Percentiles rank a stretch among this genome's conserved stretches.
Conservation (phyloP, 2,329 filamentous ascomycete species). For the Pseudonectria buxi region DNA sequence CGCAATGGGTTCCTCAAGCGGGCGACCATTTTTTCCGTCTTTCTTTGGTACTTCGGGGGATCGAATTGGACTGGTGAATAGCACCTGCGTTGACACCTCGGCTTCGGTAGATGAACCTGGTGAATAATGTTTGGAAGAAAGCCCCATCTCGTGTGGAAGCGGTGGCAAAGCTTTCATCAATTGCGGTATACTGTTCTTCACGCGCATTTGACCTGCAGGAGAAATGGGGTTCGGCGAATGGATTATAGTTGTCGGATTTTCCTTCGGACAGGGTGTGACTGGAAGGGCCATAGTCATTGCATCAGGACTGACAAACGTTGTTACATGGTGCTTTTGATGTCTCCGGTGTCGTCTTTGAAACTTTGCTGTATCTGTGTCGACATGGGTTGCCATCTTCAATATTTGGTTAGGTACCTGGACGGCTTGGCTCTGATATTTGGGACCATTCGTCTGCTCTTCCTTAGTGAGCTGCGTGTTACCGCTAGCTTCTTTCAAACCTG, state of each 20-base stretch:
- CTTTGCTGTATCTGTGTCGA: not conserved
- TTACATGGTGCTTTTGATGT: slow-evolving; percentile 20
- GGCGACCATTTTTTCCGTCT: not conserved
- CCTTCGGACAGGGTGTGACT: not conserved
- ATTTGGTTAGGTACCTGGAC: not conserved
- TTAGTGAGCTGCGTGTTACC: too few species aligned
- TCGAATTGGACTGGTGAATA: slow-evolving; percentile 9
- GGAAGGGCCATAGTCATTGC: not conserved
- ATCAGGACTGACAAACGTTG: slow-evolving; percentile 12
- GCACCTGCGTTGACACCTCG: slow-evolving; percentile 6
- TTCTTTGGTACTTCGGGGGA: slow-evolving; percentile 1
- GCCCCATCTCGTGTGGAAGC: slow-evolving; percentile 28
- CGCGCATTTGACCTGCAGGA: slow-evolving; percentile 35
- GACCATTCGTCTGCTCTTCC: too few species aligned
- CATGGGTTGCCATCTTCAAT: not conserved
- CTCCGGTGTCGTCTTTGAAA: slow-evolving; percentile 18
- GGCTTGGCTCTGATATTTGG: too few species aligned
- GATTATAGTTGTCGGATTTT: slow-evolving; percentile 23
- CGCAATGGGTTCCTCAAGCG: slow-evolving; percentile 1
- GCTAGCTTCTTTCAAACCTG: too few species aligned
- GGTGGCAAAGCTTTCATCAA: slow-evolving; percentile 47
- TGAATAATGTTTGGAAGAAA: slow-evolving; percentile 1
- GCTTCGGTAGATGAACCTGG: slow-evolving; percentile 2
- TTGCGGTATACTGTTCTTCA: slow-evolving; percentile 43
- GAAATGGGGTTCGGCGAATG: slow-evolving; percentile 44